phyloP scores from a whole-genome alignment of 352 stramenopile species.

The Thalassiosira mediterranea region DNA sequence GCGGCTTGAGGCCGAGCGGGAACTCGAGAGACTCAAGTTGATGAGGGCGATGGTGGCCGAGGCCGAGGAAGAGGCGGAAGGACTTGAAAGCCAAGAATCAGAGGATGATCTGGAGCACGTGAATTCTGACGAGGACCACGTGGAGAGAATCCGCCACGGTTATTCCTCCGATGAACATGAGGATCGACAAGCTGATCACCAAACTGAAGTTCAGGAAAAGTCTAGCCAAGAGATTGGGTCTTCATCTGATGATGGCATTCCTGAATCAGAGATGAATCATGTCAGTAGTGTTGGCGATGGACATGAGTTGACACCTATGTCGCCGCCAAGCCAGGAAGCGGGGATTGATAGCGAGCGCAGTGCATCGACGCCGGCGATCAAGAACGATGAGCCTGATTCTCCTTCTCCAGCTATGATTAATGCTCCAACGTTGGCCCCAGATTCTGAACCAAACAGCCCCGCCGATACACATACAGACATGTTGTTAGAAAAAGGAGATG shows the following conservation, averaged over 20 bases:
- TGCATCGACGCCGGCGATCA: not conserved
- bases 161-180: slow-evolving; percentile 25
- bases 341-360: not conserved
- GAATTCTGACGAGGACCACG: slow-evolving; percentile 13
- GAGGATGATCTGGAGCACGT: not conserved
- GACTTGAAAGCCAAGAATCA: not conserved
- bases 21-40: slow-evolving; percentile 11
- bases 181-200: not conserved
- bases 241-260: not conserved
- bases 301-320: too few relatives aligned
- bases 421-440: not conserved
- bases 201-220: not conserved
- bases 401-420: slow-evolving; percentile 29
- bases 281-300: too few relatives aligned
- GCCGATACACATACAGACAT: not conserved
- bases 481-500: slow-evolving; percentile 18
- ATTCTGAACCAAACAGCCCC: not conserved
- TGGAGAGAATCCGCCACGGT: slow-evolving; percentile 20
- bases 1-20: slow-evolving; percentile 1
- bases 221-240: not conserved
- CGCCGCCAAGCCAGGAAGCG: not conserved
- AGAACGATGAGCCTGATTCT: slow-evolving; percentile 29
- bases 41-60: not conserved
- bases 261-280: not conserved
- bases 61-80: slow-evolving; percentile 4